A percentile compares a stretch with the other conserved stretches of the same genome.
phyloP scores from a whole-genome alignment of 1,284 basidiomycete species.

The Anthracocystis setariae region DNA sequence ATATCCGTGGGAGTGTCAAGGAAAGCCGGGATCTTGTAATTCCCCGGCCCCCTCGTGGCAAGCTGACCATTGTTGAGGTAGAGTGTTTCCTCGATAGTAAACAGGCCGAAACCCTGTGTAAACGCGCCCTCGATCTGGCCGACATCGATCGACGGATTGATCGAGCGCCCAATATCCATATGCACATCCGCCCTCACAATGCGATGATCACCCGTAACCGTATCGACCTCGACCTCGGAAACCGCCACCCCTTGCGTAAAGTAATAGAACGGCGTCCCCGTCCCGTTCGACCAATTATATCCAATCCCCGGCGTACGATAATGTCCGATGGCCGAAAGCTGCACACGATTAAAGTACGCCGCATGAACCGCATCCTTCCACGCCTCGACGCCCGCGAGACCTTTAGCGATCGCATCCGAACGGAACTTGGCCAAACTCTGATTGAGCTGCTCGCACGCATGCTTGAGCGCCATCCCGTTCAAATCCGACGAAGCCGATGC shows the following conservation, averaged over 20 bases:
- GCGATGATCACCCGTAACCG: slow-evolving; percentile 66
- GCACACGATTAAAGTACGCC: slow-evolving; percentile 67
- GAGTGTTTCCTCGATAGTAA: slow-evolving; percentile 67
- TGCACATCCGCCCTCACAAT: slow-evolving; percentile 61
- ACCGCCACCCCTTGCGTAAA: slow-evolving; percentile 63
- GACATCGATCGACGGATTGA: slow-evolving; percentile 69
- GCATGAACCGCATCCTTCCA: slow-evolving; percentile 61
- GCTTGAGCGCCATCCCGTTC: slow-evolving; percentile 63
- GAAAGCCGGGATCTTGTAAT: slow-evolving; percentile 68
- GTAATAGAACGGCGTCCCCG: slow-evolving; percentile 65
- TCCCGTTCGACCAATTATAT: slow-evolving; percentile 63
- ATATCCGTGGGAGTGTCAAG: slow-evolving; percentile 67
- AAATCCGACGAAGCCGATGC: slow-evolving; percentile 55
- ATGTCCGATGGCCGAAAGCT: slow-evolving; percentile 66
- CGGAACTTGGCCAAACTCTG: slow-evolving; percentile 56
- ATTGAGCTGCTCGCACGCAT: slow-evolving; percentile 68
- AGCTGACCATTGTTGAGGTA: slow-evolving; percentile 66
- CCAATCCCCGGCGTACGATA: slow-evolving; percentile 67
- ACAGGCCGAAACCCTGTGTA: slow-evolving; percentile 61
- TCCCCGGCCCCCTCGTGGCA: slow-evolving; percentile 66
- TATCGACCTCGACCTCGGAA: slow-evolving; percentile 68
- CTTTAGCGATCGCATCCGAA: slow-evolving; percentile 29
- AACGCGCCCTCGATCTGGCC: slow-evolving; percentile 68
- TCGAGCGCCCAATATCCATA: slow-evolving; percentile 67
- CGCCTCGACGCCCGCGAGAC: slow-evolving; percentile 38